Evolutionary conservation across 352 stramenopile genomes (phyloP), one percentile per base, ranked within the genome.

Genomic region (Phytophthora pseudosyringae): DNA sequence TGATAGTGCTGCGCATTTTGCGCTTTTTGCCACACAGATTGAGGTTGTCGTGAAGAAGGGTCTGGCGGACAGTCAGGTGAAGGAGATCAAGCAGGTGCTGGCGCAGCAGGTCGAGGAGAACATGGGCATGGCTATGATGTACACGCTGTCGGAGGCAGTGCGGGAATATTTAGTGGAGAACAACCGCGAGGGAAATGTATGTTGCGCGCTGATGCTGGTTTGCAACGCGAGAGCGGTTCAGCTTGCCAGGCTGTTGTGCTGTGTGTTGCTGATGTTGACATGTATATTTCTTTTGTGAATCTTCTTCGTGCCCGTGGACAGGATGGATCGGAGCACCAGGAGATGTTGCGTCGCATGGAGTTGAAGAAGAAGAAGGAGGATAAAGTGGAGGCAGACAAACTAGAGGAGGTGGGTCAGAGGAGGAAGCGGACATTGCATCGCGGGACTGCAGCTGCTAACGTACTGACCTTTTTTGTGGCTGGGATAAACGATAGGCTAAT

Each of bases 141-240:
- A 92, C 71, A 93, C 84, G 47, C 52, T 96, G 32, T 90, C 81
- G 57, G 88, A 96, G 71, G 86, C 85, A 1, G 69, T 93, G 40
- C 81, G 86, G 32, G 88, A 94, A 72, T 96, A 94, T 71, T 76
- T 96, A 60, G 71, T 96, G 38, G 86, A 96, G 64, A 92, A 96
- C 78, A 96, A 96, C 71, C 77, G 84, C 35, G 76, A 92, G 63
- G 88, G 84, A 69, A 91, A 94, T 50, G 85, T 92, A 71, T 49
- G 80, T 50, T 77, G 26, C 16, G 7, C 2, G n/a, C 4, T 38
- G 11, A 15, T 44, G 38, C 3, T 50, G 12, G 44, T 26, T 57
- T 59, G 38, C 16, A 21, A 29, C 25, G 12, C 5, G 18, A 41
- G 5, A 28, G 16, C 13, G 4, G n/a, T 35, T 21, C 13, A 21